phyloP scores from a whole-genome alignment of 139 green algal species.

The Raphidocelis subcapitata region DNA sequence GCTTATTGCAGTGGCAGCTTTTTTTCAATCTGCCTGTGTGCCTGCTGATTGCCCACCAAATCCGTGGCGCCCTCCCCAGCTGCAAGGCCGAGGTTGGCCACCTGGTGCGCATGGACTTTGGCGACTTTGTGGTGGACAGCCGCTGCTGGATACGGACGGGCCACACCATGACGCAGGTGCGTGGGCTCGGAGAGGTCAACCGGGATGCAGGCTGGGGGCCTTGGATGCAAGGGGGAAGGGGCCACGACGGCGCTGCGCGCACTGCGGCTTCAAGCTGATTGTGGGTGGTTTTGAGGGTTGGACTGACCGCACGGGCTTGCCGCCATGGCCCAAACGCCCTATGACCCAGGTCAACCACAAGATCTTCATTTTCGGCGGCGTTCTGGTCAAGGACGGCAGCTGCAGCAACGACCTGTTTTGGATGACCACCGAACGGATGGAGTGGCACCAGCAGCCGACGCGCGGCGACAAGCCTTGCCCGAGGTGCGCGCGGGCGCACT shows the following conservation, averaged over 20 bases:
- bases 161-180: conserved; percentile 62
- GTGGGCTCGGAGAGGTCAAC: neutral
- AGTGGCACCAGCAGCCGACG: conserved; percentile 70
- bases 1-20: too few relatives aligned
- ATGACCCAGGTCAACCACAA: conserved; percentile 61
- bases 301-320: too few relatives aligned
- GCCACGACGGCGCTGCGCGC: too few relatives aligned
- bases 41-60: too few relatives aligned
- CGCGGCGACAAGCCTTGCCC: conserved; percentile 15
- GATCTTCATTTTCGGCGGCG: conserved; percentile 76
- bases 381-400: conserved; percentile 53
- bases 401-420: conserved; percentile 72
- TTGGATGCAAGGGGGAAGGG: too few relatives aligned
- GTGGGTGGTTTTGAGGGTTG: too few relatives aligned
- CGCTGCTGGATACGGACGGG: conserved; percentile 67
- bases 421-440: conserved; percentile 80
- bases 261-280: too few relatives aligned
- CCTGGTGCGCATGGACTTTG: conserved; percentile 48
- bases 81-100: conserved; percentile 59
- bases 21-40: too few relatives aligned
- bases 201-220: too few relatives aligned
- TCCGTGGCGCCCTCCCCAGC: neutral
- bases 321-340: too few relatives aligned
- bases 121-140: conserved; percentile 48
- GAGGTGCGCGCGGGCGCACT: neutral